Evolutionary conservation across 192 early-diverging fungal genomes (phyloP), one percentile per base, ranked within the genome.

Genomic region (Gryganskiella cystojenkinii): DNA sequence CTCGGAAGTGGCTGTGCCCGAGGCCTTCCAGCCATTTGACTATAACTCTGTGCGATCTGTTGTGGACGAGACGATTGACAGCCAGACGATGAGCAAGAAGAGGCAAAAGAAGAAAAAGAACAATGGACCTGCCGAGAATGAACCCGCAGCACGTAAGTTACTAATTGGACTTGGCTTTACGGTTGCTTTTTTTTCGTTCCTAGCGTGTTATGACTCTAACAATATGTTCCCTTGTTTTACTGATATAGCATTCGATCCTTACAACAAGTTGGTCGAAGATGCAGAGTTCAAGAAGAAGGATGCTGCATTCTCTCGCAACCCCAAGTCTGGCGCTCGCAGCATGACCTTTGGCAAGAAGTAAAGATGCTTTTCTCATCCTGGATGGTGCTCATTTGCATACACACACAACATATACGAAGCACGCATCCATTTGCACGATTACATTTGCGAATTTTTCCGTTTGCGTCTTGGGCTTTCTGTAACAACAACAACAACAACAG

Each of bases 291-390:
- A 78, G 59, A 69, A 64, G 66, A 78, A 69, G 61, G 74, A 78
- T 27, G 74, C 74, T 17, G 24, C 49, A 0, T 64, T 78, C 35
- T 69, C 74, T 10, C 66, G 74, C 33, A 59, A 49, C 19, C 74
- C 74, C 34, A 78, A 78, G 56, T 78, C 74, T 27, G 74, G 74
- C 3, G 45, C 74, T 13, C 74, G 74, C 61, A 78, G 74, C 30
- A 78, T 78, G 74, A 78, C 66, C 22, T 78, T 69, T 47, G 27
- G 31, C 19, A 35, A 25, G 28, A 62, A 62, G 8, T 47, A 50
- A 20, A 62, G 15, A 35, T 2, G 24, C n/a, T n/a, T n/a, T n/a
- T n/a, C n/a, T n/a, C n/a, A n/a, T n/a, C n/a, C n/a, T n/a, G n/a
- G n/a, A n/a, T n/a, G n/a, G n/a, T n/a, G n/a, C n/a, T n/a, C n/a